Evolutionary conservation across 331 rosid genomes (phyloP).

Genomic region (Malus hybrid): DNA sequence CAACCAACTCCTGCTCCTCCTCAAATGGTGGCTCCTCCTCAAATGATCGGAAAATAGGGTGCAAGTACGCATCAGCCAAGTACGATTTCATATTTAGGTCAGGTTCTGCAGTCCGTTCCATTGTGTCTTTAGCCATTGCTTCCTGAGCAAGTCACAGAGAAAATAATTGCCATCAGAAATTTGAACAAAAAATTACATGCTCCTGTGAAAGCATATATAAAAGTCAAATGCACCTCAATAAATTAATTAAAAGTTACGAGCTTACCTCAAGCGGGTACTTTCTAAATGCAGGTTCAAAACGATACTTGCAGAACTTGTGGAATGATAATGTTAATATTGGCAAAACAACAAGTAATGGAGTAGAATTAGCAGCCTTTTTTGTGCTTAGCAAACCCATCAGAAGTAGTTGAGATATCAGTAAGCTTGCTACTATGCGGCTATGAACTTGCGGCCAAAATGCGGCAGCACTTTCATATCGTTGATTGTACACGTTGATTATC

Average conservation of each 20-base stretch:
- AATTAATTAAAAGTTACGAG: not conserved
- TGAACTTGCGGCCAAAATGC: slow-evolving; percentile 99
- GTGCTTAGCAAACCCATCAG: slow-evolving; percentile 92
- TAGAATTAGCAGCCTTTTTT: slow-evolving; percentile 87
- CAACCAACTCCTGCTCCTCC: slow-evolving; percentile 45
- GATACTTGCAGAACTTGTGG: slow-evolving; percentile 79
- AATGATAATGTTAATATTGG: slow-evolving; percentile 75
- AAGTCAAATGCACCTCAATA: not conserved
- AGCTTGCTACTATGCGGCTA: slow-evolving; percentile 87
- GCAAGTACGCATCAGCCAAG: slow-evolving; percentile 86
- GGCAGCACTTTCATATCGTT: slow-evolving; percentile 89
- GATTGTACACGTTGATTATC: slow-evolving; percentile 93
- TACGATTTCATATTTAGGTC: slow-evolving; percentile 60
- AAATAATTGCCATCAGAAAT: not conserved
- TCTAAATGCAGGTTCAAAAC: slow-evolving; percentile 92
- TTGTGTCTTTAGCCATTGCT: slow-evolving; percentile 72
- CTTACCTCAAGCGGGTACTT: slow-evolving; percentile 86
- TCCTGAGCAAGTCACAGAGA: slow-evolving; percentile 39
- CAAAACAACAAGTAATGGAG: slow-evolving; percentile 71
- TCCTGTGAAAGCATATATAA: no score
- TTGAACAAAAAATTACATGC: no score
- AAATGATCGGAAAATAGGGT: slow-evolving; percentile 82
- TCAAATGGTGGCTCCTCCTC: slow-evolving; percentile 58
- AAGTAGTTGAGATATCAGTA: slow-evolving; percentile 87
- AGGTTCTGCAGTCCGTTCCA: slow-evolving; percentile 66